Conservation (phyloP, 371 early-diverging fungal species). For the Basidiobolus meristosporus region DNA sequence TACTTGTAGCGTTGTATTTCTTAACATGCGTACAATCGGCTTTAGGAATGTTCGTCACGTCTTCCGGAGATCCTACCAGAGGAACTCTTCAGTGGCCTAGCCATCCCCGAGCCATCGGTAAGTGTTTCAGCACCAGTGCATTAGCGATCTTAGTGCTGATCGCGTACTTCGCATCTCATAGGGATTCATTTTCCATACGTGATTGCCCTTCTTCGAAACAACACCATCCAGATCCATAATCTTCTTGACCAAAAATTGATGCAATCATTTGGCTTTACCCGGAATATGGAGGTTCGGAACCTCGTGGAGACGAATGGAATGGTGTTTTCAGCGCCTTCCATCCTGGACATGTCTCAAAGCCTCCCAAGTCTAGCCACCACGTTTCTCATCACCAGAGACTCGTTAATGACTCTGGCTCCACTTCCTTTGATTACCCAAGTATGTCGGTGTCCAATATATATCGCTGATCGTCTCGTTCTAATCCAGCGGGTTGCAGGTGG, state of each 20-base stretch:
- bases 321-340: neutral
- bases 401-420: slow-evolving; percentile 37
- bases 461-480: neutral
- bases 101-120: slow-evolving; percentile 40
- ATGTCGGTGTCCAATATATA: neutral
- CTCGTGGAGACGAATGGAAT: neutral
- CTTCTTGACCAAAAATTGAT: slow-evolving; percentile 37
- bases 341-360: slow-evolving; percentile 5
- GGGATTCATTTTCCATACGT: slow-evolving; percentile 62
- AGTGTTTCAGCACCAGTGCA: neutral
- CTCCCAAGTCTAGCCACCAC: slow-evolving; percentile 26
- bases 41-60: slow-evolving; percentile 56
- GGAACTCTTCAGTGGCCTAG: slow-evolving; percentile 63
- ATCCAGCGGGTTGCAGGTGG: slow-evolving; percentile 8
- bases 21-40: slow-evolving; percentile 19
- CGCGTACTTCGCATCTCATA: neutral
- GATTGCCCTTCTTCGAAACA: slow-evolving; percentile 41
- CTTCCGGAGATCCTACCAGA: slow-evolving; percentile 45
- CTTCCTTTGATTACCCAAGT: slow-evolving; percentile 36
- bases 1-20: neutral
- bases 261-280: slow-evolving; percentile 20
- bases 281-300: neutral
- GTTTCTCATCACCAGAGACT: slow-evolving; percentile 32
- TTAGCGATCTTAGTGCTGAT: neutral
- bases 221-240: slow-evolving; percentile 57